Conservation (phyloP, 2,329 filamentous ascomycete species). For the Alternaria tenuissima region DNA sequence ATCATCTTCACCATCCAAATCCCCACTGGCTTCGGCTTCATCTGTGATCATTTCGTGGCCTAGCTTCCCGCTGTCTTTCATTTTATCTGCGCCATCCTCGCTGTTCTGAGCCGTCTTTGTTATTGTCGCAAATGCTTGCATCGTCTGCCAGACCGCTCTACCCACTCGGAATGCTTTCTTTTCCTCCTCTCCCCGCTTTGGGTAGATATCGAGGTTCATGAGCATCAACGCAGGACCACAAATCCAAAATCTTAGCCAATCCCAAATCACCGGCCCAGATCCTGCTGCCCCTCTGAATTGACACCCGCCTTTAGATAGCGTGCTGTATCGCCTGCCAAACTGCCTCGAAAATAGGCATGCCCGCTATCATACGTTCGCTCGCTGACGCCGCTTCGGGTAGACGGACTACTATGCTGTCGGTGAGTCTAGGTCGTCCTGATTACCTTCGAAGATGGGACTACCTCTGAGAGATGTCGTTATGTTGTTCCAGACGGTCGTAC, state of each 20-base stretch:
- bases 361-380: background rate
- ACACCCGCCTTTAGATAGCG: background rate
- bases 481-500: background rate
- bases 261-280: background rate
- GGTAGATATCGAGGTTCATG: background rate
- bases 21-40: no score
- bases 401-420: background rate
- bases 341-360: background rate
- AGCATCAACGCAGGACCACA: background rate
- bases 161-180: background rate
- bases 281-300: background rate
- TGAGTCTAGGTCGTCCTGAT: background rate
- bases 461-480: background rate
- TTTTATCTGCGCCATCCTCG: no score
- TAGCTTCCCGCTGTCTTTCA: no score
- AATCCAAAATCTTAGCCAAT: background rate
- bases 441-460: background rate
- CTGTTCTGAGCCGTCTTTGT: background rate
- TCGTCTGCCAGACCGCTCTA: background rate
- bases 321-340: background rate
- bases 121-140: background rate
- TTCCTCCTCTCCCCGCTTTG: background rate
- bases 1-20: background rate
- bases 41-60: no score
- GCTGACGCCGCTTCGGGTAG: background rate